Evolutionary conservation across 1,284 basidiomycete species (phyloP), one percentile per base, ranked within the genome.

Genomic region (Anthracocystis walkeri): DNA sequence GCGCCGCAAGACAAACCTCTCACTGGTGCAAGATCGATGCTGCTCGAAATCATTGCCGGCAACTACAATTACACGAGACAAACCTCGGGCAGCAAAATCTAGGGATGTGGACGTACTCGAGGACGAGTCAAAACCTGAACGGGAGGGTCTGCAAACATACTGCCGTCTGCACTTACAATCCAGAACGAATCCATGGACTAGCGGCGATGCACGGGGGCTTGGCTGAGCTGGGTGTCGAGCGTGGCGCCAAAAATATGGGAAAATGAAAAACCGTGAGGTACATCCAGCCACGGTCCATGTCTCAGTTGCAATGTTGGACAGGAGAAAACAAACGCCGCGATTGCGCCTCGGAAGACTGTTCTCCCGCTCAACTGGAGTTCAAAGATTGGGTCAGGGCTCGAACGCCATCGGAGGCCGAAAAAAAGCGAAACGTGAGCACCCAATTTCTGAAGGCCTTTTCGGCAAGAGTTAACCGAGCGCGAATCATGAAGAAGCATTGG

Each of bases 291-390:
- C 11, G 21, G 7, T 23, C 29, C 53, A 45, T 64, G 61, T 64
- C 49, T 64, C 61, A 57, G 54, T 45, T 57, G 54, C 54, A 14
- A 20, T 57, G n/a, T 52, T 64, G 54, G 54, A 64, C 61, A 63
- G 60, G 44, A 55, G 23, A 7, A 38, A 48, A 27, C 16, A 61
- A 55, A 55, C 35, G 52, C 59, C 44, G 18, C 21, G 14, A 23
- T 25, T 23, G 58, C 58, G 12, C 14, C 44, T 41, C 40, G 18
- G 18, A 6, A 18, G 4, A 41, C 16, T 18, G 12, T 40, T 45
- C 42, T 44, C 7, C 23, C 11, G 11, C 21, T 2, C 29, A 29
- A 8, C 29, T 4, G 4, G 29, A 4, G 29, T 29, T 14, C 21
- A 25, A 25, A 18, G 23, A 35, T 23, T 31, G 40, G 50, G 50